These are phyloP conservation scores for Rhododendron ferrugineum DNA, from an alignment of 148 eudicot genomes.

Conservation along the genomic window DNA sequence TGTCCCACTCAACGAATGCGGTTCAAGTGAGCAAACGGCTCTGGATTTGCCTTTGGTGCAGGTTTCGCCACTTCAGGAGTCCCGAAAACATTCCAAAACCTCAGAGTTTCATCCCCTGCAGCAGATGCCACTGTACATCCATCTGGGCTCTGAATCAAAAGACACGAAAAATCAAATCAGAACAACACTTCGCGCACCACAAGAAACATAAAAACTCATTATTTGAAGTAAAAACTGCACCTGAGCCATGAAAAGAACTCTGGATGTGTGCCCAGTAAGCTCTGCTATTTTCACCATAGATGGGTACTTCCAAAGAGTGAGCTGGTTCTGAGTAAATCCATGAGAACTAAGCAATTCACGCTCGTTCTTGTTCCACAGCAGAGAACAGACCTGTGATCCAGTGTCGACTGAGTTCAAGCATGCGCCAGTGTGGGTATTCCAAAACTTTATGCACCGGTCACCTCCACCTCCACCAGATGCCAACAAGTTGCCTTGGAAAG, in stretches of 20 bases:
- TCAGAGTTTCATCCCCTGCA: constrained; percentile 74
- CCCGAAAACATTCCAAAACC: constrained; percentile 91
- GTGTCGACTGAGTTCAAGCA: constrained; percentile 89
- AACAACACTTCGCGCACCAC: not conserved
- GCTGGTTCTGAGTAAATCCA: constrained; percentile 86
- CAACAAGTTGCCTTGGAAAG: constrained; percentile 82
- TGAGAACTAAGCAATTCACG: constrained; percentile 89
- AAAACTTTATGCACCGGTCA: constrained; percentile 80
- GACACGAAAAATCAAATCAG: not conserved
- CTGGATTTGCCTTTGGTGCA: constrained; percentile 53
- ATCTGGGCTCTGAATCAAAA: constrained; percentile 68
- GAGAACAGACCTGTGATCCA: constrained; percentile 85
- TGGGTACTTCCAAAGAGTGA: constrained; percentile 94
- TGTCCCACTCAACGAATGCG: constrained; percentile 46
- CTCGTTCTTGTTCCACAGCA: constrained; percentile 89
- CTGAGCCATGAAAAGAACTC: constrained; percentile 94
- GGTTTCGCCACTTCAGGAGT: constrained; percentile 83
- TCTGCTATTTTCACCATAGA: constrained; percentile 93
- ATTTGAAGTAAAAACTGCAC: constrained; percentile 16
- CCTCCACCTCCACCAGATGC: constrained; percentile 94
- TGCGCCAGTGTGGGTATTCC: constrained; percentile 96
- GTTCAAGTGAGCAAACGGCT: constrained; percentile 69
- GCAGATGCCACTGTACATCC: constrained; percentile 93
- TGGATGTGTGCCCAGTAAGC: constrained; percentile 87
- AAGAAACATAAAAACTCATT: not conserved